Conservation (phyloP, 2,329 filamentous ascomycete species). For the Camillea tinctor region DNA sequence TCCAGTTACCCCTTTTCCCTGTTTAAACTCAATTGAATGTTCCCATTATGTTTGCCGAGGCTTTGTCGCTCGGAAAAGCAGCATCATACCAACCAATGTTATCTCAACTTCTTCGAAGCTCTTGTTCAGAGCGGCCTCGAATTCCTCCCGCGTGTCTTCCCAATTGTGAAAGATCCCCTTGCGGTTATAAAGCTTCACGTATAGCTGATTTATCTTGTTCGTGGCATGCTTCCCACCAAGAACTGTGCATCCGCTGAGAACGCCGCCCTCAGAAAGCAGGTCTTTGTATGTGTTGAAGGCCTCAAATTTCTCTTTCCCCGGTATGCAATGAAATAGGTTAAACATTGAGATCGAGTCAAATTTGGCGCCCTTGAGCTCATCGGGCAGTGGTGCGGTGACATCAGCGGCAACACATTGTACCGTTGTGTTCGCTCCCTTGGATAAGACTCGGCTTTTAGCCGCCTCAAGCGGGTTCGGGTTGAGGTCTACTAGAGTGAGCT, state of each 20-base stretch:
- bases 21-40: not conserved
- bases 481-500: conserved; percentile 37
- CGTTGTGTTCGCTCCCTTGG: conserved; percentile 12
- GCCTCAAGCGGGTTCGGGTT: conserved; percentile 32
- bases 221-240: conserved; percentile 29
- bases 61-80: conserved; percentile 37
- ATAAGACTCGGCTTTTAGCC: conserved; percentile 26
- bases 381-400: conserved; percentile 32
- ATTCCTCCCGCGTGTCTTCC: conserved; percentile 34
- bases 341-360: conserved; percentile 44
- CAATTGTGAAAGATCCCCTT: conserved; percentile 39
- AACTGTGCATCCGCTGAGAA: conserved; percentile 38
- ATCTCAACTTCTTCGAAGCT: conserved; percentile 40
- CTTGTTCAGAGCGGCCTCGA: conserved; percentile 34
- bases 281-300: conserved; percentile 33
- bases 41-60: conserved; percentile 4
- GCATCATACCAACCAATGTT: conserved; percentile 36
- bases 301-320: conserved; percentile 28
- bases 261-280: conserved; percentile 33
- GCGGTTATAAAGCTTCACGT: conserved; percentile 35
- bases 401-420: conserved; percentile 35
- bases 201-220: conserved; percentile 22
- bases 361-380: conserved; percentile 20
- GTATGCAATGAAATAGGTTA: conserved; percentile 42
- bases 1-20: not conserved